phyloP scores from a whole-genome alignment of 805 yeast species.

The Metschnikowia cerradonensis region DNA sequence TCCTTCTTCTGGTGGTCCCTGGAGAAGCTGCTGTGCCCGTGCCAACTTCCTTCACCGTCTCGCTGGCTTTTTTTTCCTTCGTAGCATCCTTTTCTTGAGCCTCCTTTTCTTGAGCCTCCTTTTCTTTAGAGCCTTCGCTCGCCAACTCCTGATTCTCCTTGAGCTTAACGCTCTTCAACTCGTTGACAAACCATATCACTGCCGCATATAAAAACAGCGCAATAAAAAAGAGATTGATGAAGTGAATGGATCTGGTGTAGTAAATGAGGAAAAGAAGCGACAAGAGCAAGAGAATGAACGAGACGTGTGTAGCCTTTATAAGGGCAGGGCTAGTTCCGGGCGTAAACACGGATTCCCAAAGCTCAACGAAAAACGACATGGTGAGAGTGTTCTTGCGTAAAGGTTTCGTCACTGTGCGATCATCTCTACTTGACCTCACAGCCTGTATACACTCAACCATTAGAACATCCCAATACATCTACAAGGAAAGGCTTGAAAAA shows the following conservation, averaged over 20 bases:
- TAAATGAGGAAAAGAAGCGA: constrained; percentile 57
- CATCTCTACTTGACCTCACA: not conserved
- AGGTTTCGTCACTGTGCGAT: not conserved
- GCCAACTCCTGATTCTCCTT: constrained; percentile 41
- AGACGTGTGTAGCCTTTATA: constrained; percentile 80
- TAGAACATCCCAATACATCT: not conserved
- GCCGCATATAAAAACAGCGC: constrained; percentile 69
- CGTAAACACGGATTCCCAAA: constrained; percentile 87
- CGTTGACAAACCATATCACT: constrained; percentile 84
- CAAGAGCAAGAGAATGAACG: constrained; percentile 62
- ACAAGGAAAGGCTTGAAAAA: not conserved
- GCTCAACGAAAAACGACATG: constrained; percentile 52
- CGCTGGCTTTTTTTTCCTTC: not conserved
- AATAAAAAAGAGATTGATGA: constrained; percentile 50
- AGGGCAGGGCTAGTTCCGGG: constrained; percentile 93
- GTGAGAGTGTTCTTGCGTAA: not conserved
- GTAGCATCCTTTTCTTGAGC: not conserved
- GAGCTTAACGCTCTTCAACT: constrained; percentile 49
- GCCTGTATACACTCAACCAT: not conserved
- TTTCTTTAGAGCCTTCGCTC: constrained; percentile 17
- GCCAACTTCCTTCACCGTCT: not conserved
- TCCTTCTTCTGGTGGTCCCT: constrained; percentile 13
- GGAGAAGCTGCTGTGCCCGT: not conserved
- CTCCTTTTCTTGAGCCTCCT: not conserved
- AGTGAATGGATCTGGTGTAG: constrained; percentile 65